Conservation (phyloP, 2,329 filamentous ascomycete genomes). For the Apiospora koreana region DNA sequence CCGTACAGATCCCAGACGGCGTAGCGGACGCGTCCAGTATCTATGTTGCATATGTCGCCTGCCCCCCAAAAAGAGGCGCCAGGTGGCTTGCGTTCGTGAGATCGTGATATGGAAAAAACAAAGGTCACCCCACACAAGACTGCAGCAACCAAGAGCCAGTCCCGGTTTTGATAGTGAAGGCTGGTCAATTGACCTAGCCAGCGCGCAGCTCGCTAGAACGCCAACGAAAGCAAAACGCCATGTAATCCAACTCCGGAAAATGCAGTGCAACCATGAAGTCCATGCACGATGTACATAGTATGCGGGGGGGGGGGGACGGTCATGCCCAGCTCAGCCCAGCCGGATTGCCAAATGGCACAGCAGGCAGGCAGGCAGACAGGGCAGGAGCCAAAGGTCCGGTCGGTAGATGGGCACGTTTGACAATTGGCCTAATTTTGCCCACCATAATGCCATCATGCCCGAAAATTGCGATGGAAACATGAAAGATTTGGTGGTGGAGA, state of each 20-base stretch:
- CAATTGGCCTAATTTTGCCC: background rate
- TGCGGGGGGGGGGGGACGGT: background rate
- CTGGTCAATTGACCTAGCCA: background rate
- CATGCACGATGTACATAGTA: background rate
- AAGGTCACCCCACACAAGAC: background rate
- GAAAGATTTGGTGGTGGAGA: background rate
- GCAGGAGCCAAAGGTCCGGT: background rate
- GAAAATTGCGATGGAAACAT: background rate
- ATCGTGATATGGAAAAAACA: background rate
- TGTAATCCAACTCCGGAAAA: background rate
- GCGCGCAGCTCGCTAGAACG: background rate
- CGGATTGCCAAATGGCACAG: background rate
- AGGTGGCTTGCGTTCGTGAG: background rate
- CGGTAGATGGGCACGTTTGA: background rate
- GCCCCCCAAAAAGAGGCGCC: background rate
- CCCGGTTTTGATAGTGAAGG: background rate
- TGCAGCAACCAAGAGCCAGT: conserved; percentile 2
- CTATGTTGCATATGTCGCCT: no score
- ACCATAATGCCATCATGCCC: background rate
- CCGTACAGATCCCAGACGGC: background rate
- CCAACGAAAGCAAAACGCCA: background rate
- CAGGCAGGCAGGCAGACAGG: no score
- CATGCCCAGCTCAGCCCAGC: background rate
- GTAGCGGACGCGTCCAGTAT: background rate
- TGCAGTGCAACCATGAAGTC: background rate